Conservation (phyloP, 345 rosid genomes). For the Raphanus raphanistrum region DNA sequence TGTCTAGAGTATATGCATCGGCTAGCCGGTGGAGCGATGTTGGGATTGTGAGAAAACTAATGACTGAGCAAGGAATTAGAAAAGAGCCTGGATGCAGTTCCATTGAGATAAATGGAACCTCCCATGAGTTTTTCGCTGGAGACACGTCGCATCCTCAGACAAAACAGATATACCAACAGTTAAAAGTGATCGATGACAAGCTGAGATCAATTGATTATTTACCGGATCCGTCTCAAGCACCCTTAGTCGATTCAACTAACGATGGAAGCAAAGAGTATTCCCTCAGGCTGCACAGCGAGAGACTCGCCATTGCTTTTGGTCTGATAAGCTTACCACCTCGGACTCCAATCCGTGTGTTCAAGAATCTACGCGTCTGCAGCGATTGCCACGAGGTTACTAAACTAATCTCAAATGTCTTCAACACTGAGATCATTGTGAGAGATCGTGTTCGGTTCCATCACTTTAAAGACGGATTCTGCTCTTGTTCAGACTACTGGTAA, state of each 20-base stretch:
- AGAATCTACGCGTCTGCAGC: conserved; percentile 76
- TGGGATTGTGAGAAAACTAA: conserved; percentile 64
- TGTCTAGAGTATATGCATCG: conserved; percentile 60
- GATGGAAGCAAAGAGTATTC: conserved; percentile 48
- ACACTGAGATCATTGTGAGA: conserved; percentile 70
- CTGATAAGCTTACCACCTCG: conserved; percentile 63
- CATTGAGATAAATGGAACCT: conserved; percentile 63
- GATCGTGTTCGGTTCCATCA: conserved; percentile 82
- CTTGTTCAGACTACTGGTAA: conserved; percentile 82
- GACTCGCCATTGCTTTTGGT: conserved; percentile 86
- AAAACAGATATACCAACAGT: conserved; percentile 52
- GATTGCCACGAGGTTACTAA: conserved; percentile 76
- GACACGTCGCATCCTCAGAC: conserved; percentile 74
- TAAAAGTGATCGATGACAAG: conserved; percentile 57
- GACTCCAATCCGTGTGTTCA: conserved; percentile 62
- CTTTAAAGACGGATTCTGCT: conserved; percentile 71
- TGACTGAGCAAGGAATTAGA: conserved; percentile 62
- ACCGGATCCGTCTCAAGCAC: conserved; percentile 61
- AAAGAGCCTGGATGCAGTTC: conserved; percentile 91
- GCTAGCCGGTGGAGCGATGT: conserved; percentile 81
- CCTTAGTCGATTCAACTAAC: conserved; percentile 47
- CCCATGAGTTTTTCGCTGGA: conserved; percentile 82
- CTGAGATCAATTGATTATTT: conserved; percentile 49
- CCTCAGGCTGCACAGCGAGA: conserved; percentile 73
- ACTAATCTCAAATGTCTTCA: conserved; percentile 57